A percentile compares a stretch with the other conserved stretches of the same genome.
phyloP scores from a whole-genome alignment of 495 filamentous ascomycete genomes.

The Aspergillus bertholletiae region DNA sequence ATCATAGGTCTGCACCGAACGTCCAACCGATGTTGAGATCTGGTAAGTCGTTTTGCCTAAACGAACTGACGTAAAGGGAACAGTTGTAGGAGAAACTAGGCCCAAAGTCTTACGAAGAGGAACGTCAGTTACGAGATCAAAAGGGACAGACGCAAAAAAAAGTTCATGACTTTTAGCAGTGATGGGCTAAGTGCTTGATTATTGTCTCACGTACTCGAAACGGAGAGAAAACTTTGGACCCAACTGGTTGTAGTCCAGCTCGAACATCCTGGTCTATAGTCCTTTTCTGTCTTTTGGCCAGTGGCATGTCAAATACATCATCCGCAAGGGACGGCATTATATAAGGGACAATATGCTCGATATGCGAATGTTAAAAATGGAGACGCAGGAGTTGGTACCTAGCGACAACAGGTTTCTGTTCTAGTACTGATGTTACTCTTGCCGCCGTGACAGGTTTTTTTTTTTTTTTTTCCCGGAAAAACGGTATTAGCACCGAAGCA shows the following conservation, averaged over 20 bases:
- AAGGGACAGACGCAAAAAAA: background rate
- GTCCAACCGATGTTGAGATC: constrained; percentile 90
- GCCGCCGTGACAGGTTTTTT: background rate
- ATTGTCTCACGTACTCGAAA: constrained; percentile 64
- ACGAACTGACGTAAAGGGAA: constrained; percentile 84
- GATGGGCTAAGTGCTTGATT: background rate
- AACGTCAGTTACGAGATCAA: background rate
- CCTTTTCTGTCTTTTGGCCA: constrained; percentile 67
- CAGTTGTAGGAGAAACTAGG: constrained; percentile 81
- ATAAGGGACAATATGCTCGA: background rate
- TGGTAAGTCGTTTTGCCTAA: constrained; percentile 94
- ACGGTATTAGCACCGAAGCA: no score
- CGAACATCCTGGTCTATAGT: constrained; percentile 21
- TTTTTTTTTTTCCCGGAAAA: no score
- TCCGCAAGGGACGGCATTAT: constrained; percentile 41
- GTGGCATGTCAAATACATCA: constrained; percentile 49
- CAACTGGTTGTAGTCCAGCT: constrained; percentile 25
- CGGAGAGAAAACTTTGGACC: constrained; percentile 83
- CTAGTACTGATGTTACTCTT: background rate
- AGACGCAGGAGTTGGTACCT: background rate
- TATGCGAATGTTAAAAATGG: background rate
- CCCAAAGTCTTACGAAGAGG: constrained; percentile 67
- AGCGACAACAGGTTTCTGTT: background rate
- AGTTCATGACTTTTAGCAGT: no score
- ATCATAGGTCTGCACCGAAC: constrained; percentile 91